A percentile compares a stretch with the other conserved stretches of the same genome.
Conservation (phyloP, 1,139 yeast genomes). For the Zygoascus hellenicus region DNA sequence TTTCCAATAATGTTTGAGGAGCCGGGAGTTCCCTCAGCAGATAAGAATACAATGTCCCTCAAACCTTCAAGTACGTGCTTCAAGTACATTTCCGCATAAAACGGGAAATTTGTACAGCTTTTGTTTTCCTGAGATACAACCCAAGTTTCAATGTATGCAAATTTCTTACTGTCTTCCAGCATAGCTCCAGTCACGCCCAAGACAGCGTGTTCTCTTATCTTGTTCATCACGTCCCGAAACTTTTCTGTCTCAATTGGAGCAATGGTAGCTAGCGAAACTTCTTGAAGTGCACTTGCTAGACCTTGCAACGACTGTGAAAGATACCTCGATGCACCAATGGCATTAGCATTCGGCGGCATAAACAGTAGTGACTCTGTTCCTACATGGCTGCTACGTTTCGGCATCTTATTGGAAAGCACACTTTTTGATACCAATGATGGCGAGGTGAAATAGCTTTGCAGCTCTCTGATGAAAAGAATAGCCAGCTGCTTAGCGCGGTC, state of each 20-base stretch:
- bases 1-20: slow-evolving; percentile 39
- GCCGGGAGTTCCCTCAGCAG: slow-evolving; percentile 18
- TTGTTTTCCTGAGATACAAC: slow-evolving; percentile 17
- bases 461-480: slow-evolving; percentile 23
- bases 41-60: slow-evolving; percentile 24
- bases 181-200: slow-evolving; percentile 46
- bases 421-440: background rate
- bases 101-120: slow-evolving; percentile 27
- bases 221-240: slow-evolving; percentile 35
- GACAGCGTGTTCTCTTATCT: slow-evolving; percentile 40
- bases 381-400: slow-evolving; percentile 27
- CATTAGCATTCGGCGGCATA: slow-evolving; percentile 56
- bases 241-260: slow-evolving; percentile 37
- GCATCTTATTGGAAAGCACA: background rate
- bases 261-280: slow-evolving; percentile 41
- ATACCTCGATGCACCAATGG: slow-evolving; percentile 49
- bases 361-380: slow-evolving; percentile 43
- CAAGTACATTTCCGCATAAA: slow-evolving; percentile 29
- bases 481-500: slow-evolving; percentile 25
- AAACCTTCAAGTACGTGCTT: slow-evolving; percentile 30
- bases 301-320: slow-evolving; percentile 40
- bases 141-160: slow-evolving; percentile 44
- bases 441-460: slow-evolving; percentile 29
- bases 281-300: slow-evolving; percentile 39
- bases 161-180: slow-evolving; percentile 43